Conservation (phyloP, 23 red algal species). For the Gracilaria caudata region DNA sequence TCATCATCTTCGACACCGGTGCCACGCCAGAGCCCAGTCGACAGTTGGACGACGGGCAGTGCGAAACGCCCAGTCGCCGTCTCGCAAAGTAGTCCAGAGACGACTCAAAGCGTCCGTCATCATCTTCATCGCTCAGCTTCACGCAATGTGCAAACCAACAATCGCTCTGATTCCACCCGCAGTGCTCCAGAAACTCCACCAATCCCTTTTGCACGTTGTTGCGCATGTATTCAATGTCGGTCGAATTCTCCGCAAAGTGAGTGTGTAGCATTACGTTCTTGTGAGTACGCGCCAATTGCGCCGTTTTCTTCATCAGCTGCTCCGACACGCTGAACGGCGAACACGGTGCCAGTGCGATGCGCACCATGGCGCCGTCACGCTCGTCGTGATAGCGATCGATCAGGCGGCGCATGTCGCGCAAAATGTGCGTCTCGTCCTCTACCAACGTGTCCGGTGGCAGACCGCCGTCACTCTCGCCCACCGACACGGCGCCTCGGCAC, state of each 20-base stretch:
- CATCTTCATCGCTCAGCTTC: slow-evolving; percentile 33
- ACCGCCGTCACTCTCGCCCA: slow-evolving; percentile 52
- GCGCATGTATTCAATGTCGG: slow-evolving; percentile 51
- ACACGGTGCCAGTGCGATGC: slow-evolving; percentile 54
- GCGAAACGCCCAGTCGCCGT: slow-evolving; percentile 60
- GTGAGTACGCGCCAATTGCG: slow-evolving; percentile 28
- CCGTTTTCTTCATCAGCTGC: slow-evolving; percentile 49
- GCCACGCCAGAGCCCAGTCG: slow-evolving; percentile 82
- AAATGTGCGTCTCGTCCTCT: slow-evolving; percentile 31
- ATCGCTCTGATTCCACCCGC: slow-evolving; percentile 53
- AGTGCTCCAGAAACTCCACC: slow-evolving; percentile 48
- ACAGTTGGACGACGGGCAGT: slow-evolving; percentile 95
- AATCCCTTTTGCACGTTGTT: slow-evolving; percentile 52
- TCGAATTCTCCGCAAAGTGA: slow-evolving; percentile 41
- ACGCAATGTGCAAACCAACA: slow-evolving; percentile 71
- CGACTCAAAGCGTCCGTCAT: not conserved
- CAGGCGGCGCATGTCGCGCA: slow-evolving; percentile 47
- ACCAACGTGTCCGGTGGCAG: slow-evolving; percentile 56
- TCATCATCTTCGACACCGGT: slow-evolving; percentile 69
- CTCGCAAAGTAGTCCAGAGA: slow-evolving; percentile 44
- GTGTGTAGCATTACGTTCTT: slow-evolving; percentile 66
- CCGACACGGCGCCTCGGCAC: slow-evolving; percentile 59
- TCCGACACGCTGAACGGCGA: slow-evolving; percentile 55
- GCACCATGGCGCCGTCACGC: slow-evolving; percentile 57
- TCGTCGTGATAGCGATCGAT: slow-evolving; percentile 54